Evolutionary conservation across 352 stramenopile species (phyloP).

Genomic region (Phytophthora cactorum): DNA sequence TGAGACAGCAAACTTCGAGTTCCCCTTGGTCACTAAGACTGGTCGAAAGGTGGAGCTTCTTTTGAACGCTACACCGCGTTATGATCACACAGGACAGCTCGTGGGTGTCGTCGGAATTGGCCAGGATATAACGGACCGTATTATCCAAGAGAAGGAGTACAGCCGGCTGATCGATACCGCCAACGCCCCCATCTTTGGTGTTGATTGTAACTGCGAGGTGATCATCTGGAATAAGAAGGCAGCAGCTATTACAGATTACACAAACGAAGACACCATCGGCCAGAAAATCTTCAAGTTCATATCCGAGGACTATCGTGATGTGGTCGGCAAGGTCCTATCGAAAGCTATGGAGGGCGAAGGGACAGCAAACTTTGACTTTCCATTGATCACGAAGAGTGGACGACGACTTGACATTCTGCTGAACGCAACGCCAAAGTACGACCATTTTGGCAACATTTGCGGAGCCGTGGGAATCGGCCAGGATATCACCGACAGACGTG

Average conservation of each 20-base stretch:
- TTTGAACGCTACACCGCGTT: slow-evolving; percentile 62
- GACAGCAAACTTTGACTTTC: slow-evolving; percentile 76
- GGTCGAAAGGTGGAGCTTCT: slow-evolving; percentile 59
- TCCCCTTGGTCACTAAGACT: slow-evolving; percentile 65
- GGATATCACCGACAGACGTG: slow-evolving; percentile 76
- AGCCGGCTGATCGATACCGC: slow-evolving; percentile 47
- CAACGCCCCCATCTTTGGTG: slow-evolving; percentile 66
- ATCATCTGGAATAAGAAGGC: slow-evolving; percentile 91
- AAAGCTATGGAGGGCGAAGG: slow-evolving; percentile 46
- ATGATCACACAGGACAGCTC: slow-evolving; percentile 74
- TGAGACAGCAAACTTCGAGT: slow-evolving; percentile 70
- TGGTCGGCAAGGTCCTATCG: slow-evolving; percentile 36
- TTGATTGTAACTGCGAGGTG: slow-evolving; percentile 68
- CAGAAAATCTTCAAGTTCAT: slow-evolving; percentile 82
- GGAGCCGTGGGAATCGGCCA: slow-evolving; percentile 77
- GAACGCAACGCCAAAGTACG: slow-evolving; percentile 67
- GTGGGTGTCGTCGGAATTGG: slow-evolving; percentile 58
- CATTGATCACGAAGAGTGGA: slow-evolving; percentile 64
- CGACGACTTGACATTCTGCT: slow-evolving; percentile 56
- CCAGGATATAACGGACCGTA: slow-evolving; percentile 52
- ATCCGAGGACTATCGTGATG: slow-evolving; percentile 47
- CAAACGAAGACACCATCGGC: slow-evolving; percentile 84
- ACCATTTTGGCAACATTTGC: slow-evolving; percentile 67
- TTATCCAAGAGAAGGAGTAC: slow-evolving; percentile 55
- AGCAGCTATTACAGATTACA: slow-evolving; percentile 87